A percentile compares a stretch with the other conserved stretches of the same genome.
Conservation (phyloP, 768 basidiomycete genomes). For the Leccinum barrowsii region DNA sequence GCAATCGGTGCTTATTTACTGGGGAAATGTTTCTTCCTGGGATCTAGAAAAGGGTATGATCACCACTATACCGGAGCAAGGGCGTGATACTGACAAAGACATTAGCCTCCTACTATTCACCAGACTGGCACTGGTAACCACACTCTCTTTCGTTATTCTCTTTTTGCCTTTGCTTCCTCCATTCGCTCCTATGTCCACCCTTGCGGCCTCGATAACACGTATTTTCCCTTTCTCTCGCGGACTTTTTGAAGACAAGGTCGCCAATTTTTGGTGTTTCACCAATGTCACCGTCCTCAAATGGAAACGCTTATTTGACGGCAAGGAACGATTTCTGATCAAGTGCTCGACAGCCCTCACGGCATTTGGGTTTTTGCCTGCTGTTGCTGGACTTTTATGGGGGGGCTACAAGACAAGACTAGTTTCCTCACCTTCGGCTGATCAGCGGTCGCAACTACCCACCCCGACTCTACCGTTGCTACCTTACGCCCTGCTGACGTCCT, state of each 20-base stretch:
- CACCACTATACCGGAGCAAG: not conserved
- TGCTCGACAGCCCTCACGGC: conserved; percentile 66
- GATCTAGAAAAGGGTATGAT: conserved; percentile 63
- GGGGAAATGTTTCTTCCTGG: conserved; percentile 85
- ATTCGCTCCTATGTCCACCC: conserved; percentile 45
- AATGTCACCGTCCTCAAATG: conserved; percentile 84
- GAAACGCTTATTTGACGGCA: conserved; percentile 41
- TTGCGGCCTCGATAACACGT: conserved; percentile 66
- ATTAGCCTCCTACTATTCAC: conserved; percentile 52
- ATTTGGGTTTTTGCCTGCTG: conserved; percentile 65
- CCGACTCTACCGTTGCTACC: conserved; percentile 70
- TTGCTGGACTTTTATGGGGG: conserved; percentile 41
- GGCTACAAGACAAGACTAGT: conserved; percentile 31
- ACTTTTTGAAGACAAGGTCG: conserved; percentile 93
- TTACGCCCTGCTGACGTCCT: conserved; percentile 73
- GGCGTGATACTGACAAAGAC: conserved; percentile 1
- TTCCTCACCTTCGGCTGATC: not conserved
- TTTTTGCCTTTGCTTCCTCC: conserved; percentile 81
- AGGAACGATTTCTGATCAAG: conserved; percentile 53
- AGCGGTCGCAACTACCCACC: conserved; percentile 29
- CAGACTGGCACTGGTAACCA: conserved; percentile 61
- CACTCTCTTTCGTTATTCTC: conserved; percentile 59
- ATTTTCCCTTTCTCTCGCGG: conserved; percentile 93
- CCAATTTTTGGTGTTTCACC: conserved; percentile 95
- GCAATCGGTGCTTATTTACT: conserved; percentile 88